phyloP scores from a whole-genome alignment of 2,329 filamentous ascomycete genomes.

The Xylaria sp. region DNA sequence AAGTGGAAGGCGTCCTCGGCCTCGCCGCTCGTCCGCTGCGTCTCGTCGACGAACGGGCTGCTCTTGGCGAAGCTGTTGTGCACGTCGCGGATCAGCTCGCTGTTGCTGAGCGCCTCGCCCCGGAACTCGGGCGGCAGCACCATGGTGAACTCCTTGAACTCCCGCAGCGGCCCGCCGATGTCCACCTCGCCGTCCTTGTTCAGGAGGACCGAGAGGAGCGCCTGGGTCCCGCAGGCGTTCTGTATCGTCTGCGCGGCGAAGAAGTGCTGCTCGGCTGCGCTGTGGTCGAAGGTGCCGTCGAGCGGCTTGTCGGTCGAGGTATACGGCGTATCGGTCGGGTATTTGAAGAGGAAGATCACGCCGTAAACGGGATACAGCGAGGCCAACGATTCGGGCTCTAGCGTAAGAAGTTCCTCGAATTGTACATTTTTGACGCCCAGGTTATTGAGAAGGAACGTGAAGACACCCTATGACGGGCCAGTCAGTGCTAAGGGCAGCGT shows the following conservation, averaged over 20 bases:
- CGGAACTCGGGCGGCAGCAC: conserved; percentile 76
- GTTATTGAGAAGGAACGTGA: conserved; percentile 90
- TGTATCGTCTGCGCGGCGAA: conserved; percentile 98
- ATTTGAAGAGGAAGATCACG: conserved; percentile 99
- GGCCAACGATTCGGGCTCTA: conserved; percentile 75
- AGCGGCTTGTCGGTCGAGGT: conserved; percentile 64
- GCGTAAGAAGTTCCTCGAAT: conserved; percentile 91
- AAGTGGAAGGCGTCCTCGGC: conserved; percentile 96
- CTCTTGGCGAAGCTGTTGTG: conserved; percentile 91
- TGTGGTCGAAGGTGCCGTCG: conserved; percentile 81
- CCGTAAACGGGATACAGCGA: conserved; percentile 82
- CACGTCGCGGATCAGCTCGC: conserved; percentile 71
- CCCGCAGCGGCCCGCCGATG: conserved; percentile 69
- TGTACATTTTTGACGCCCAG: conserved; percentile 93
- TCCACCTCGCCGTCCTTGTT: conserved; percentile 74
- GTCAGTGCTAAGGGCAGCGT: conserved; percentile 30
- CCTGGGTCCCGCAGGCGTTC: conserved; percentile 97
- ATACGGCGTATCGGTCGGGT: conserved; percentile 70
- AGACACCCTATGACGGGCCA: conserved; percentile 72
- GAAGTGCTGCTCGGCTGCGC: conserved; percentile 77
- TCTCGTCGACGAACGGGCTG: conserved; percentile 93
- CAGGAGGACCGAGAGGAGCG: conserved; percentile 85
- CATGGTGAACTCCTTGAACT: conserved; percentile 88
- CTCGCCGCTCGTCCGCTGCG: conserved; percentile 69
- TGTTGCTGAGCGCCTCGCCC: conserved; percentile 64